Base-by-base conservation (phyloP, 768 basidiomycete genomes). In the Dentipellis fragilis region DNA sequence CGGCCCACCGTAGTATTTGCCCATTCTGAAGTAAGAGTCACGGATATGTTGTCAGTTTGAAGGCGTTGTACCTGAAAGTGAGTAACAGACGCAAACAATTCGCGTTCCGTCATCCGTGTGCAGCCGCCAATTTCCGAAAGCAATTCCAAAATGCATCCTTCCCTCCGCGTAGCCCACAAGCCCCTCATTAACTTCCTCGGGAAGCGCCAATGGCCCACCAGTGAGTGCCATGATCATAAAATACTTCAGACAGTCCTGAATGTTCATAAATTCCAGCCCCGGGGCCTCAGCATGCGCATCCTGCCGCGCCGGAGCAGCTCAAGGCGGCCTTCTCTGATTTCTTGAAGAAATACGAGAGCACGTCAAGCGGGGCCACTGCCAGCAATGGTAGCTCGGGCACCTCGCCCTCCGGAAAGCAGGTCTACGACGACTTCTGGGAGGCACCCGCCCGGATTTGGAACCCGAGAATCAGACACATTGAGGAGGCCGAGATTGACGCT, bases 251-350 rank as follows among this genome's bases (percentile, higher is more conserved):
- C 5, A 45, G 17, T 2, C 42, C 19, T 19, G 16, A 21, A 23
- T n/a, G 19, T 11, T 47, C 10, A 8, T 23, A 6, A 4, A 9
- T 50, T 42, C 62, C 69, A 65, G 75, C 73, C 37, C 58, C 63
- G 10, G 63, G 70, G 54, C 72, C 76, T 1, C 65, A 69, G 34
- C 79, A 77, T 58, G 72, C 82, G 11, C 85, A 89, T 65, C 87
- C 85, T 3, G 77, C 79, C 52, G 84, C 85, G 14, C 84, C 86
- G n/a, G 67, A 73, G 57, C 83, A 85, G 62, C 70, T 80, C 56
- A 76, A 75, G 61, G 73, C 76, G 46, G 67, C 67, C 3, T 83
- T 82, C 64, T 64, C 73, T 6, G 72, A 71, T n/a, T 73, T 75
- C 54, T 56, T 74, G 11, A 71, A 69, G 46, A 75, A 69, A 58